phyloP scores from a whole-genome alignment of 2,329 filamentous ascomycete species.

The Pestalotiopsis fici region DNA sequence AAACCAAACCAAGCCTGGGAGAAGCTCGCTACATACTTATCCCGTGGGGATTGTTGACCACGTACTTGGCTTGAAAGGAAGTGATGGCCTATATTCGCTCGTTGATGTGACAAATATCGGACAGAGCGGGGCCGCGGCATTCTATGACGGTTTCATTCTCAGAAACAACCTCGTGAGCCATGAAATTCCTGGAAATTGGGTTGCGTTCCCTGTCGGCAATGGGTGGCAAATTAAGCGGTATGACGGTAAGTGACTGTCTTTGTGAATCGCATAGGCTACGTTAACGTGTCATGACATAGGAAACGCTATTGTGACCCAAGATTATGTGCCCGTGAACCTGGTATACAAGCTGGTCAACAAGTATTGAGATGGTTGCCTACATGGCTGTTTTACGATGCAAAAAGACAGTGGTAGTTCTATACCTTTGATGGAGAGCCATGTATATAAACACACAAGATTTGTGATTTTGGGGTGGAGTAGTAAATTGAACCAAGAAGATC shows the following conservation, averaged over 20 bases:
- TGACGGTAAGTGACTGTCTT: conserved; percentile 28
- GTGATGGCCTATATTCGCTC: conserved; percentile 30
- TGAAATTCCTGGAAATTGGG: conserved; percentile 29
- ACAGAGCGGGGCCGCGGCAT: conserved; percentile 24
- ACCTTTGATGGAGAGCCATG: background rate
- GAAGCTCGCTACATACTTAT: conserved; percentile 36
- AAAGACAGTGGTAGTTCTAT: background rate
- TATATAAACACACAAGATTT: background rate
- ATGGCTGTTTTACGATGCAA: background rate
- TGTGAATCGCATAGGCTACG: background rate
- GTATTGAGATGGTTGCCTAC: background rate
- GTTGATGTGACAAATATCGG: conserved; percentile 33
- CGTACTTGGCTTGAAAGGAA: conserved; percentile 37
- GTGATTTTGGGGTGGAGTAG: too few relatives aligned
- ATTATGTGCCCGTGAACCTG: conserved; percentile 34
- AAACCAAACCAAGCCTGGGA: conserved; percentile 23
- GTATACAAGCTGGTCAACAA: conserved; percentile 23
- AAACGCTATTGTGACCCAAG: conserved; percentile 24
- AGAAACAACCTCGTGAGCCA: conserved; percentile 14
- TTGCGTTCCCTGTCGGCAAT: conserved; percentile 30
- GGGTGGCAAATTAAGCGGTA: conserved; percentile 37
- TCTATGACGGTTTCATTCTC: conserved; percentile 36
- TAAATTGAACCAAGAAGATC: background rate
- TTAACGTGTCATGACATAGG: conserved; percentile 8
- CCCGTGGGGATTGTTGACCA: conserved; percentile 36